Base-by-base conservation (phyloP, 257 asterid genomes). In the Ballota nigra region DNA sequence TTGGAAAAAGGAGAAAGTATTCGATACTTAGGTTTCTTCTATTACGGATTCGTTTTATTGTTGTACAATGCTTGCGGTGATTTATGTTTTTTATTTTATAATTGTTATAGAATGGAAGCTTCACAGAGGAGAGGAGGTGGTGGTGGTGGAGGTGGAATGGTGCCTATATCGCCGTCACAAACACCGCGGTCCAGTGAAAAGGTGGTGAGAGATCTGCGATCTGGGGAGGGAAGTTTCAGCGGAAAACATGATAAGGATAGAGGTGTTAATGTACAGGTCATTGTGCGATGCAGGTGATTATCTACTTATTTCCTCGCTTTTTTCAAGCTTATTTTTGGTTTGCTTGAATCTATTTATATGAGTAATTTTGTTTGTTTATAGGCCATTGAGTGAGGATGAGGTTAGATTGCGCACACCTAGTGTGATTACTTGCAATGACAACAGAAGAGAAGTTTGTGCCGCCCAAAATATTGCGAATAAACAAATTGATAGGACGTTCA, bases 361-460 rank as follows among this genome's bases (percentile, higher is more conserved):
- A 1, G 33, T n/a, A n/a, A 26, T 24, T 18, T 33, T 63, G 15
- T 29, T 31, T 38, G 31, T 28, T 36, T 40, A 40, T 70, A 92
- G 98, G 86, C 97, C 98, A 4, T 79, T 90, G 86, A 92, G 86
- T 74, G 98, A 92, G 53, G 99, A 95, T 55, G 99, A 95, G 81
- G 67, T 65, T 76, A 86, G 92, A 79, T 69, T 87, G 81, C 90
- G 82, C 33, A 87, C 96, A 28, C 98, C 98, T 16, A 83, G 72
- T 73, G 99, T 87, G 78, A 63, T 95, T 80, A 72, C 96, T 63
- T 95, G 98, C 90, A 89, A 88, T 77, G 99, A 92, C 67, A 87
- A 80, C 81, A 86, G 89, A 80, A 84, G 96, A 76, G 99, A 95
- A 92, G 87, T 95, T 59, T 81, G 83, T 62, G 97, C 99, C 26